Conservation (phyloP, 139 green algal genomes). For the Closterium sp. region DNA sequence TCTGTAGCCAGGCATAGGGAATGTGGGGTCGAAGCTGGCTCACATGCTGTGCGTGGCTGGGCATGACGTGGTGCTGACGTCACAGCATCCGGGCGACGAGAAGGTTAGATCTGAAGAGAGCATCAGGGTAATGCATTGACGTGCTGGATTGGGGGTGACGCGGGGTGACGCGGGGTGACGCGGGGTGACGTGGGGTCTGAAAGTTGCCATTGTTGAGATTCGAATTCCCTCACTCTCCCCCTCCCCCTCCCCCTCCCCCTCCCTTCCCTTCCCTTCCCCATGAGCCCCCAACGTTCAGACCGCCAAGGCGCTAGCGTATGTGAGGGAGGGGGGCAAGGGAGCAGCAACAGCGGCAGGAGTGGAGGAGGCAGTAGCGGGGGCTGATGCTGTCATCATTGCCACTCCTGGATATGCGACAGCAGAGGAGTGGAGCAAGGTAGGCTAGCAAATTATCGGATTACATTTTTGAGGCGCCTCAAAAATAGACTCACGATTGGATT, state of each 20-base stretch:
- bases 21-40: neutral
- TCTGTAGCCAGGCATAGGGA: conserved; percentile 2
- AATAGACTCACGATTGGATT: no score
- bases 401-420: neutral
- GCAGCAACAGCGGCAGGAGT: neutral
- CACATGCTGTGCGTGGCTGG: neutral
- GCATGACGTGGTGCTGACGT: neutral
- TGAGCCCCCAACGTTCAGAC: neutral
- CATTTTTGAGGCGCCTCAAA: no score
- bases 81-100: neutral
- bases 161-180: neutral
- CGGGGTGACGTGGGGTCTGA: neutral
- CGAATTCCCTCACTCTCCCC: neutral
- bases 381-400: neutral
- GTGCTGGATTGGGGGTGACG: no score
- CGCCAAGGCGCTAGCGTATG: neutral
- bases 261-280: neutral
- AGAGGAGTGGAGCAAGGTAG: no score
- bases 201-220: no score
- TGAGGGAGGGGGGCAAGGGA: neutral
- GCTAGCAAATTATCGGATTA: no score
- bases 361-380: neutral
- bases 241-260: neutral
- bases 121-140: no score
- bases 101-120: no score